Base-by-base conservation (phyloP, 768 basidiomycete species). In the Pulveroboletus sp. region DNA sequence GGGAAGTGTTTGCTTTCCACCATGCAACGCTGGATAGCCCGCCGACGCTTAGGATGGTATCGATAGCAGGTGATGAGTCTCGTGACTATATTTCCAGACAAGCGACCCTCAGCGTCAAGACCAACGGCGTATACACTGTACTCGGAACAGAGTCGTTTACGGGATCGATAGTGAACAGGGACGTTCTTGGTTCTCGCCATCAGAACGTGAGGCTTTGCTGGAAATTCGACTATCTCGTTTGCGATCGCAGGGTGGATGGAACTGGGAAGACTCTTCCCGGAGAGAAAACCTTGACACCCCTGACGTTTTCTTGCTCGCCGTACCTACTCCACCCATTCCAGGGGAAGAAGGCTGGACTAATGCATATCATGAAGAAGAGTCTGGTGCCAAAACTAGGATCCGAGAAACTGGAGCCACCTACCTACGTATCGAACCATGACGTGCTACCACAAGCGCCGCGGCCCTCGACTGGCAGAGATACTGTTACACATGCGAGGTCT, bases 191-290 rank as follows among this genome's bases (percentile, higher is more conserved):
- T 8, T 33, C 31, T 31, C 56, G 58, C 21, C 47, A 43, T 43
- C 67, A 66, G 5, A 65, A 69, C 28, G 62, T 64, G 18, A 79
- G 76, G 49, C 68, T 89, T 15, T 69, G 71, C 21, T 93, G 91
- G 92, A 79, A 80, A 49, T 85, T 93, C 55, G 85, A 88, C 48
- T 93, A 93, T 62, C 60, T 82, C 30, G 85, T 93, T 9, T 78
- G 79, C 36, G 82, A 89, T 55, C 74, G 80, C 30, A 67, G 71
- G 46, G 67, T 69, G 21, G 73, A 78, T 21, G 63, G 64, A 7
- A 70, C 73, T 5, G 78, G 79, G 21, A 75, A 71, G 50, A 59
- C 71, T 15, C 60, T 68, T n/a, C 71, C 76, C 6, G 86, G 85
- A 14, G 91, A 92, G 68, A 88, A 85, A 70, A 73, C 72, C 2